These are phyloP conservation scores for Neurospora sp. DNA, from an alignment of 495 filamentous ascomycete species.

Conservation along the genomic window DNA sequence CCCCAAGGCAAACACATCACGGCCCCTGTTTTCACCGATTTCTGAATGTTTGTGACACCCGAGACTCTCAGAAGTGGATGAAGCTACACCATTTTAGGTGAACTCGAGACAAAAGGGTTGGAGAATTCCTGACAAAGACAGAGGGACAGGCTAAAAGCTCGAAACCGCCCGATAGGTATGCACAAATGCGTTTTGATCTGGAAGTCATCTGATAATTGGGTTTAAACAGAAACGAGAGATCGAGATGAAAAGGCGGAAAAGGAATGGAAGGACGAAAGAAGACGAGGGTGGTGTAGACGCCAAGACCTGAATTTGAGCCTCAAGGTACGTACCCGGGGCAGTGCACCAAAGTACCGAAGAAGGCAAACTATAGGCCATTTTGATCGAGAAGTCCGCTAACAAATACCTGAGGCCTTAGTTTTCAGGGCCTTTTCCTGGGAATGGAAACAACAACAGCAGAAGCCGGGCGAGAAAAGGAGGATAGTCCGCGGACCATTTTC, in stretches of 20 bases:
- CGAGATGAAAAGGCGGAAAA: background rate
- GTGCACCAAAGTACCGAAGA: background rate
- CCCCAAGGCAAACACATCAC: background rate
- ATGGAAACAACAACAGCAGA: background rate
- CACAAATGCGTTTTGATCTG: no score
- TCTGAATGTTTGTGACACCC: background rate
- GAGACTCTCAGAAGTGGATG: background rate
- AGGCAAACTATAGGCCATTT: background rate
- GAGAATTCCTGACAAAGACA: background rate
- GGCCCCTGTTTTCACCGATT: background rate
- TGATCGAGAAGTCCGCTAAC: background rate
- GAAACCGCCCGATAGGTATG: background rate
- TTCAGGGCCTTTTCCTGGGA: background rate
- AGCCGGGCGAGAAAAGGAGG: background rate
- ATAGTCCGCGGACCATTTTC: background rate
- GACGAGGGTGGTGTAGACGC: background rate
- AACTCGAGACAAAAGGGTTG: background rate
- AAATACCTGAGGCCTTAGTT: background rate
- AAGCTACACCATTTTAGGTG: background rate
- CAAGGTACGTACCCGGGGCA: background rate
- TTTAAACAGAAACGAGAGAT: background rate
- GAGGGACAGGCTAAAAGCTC: background rate
- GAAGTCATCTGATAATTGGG: no score
- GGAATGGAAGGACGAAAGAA: background rate
- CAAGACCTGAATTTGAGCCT: background rate